Base-by-base conservation (phyloP, 768 basidiomycete genomes). In the Phlegmacium glaucopus region DNA sequence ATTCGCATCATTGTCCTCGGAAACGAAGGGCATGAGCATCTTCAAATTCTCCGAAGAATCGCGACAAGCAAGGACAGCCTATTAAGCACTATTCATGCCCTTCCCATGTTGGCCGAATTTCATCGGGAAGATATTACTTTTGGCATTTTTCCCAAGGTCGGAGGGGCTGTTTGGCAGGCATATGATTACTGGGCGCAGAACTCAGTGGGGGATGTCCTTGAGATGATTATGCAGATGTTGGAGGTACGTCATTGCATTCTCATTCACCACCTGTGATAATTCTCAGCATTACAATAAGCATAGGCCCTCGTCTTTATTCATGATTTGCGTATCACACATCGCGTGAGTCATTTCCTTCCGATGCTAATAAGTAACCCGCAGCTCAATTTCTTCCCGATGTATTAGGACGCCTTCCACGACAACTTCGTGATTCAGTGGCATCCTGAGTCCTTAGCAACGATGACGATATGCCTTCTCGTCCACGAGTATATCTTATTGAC, bases 401-500 rank as follows among this genome's bases (percentile, higher is more conserved):
- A n/a, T n/a, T n/a, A n/a, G n/a, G n/a, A n/a, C n/a, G n/a, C n/a
- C n/a, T n/a, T n/a, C n/a, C n/a, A n/a, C n/a, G n/a, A n/a, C n/a
- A n/a, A n/a, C n/a, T n/a, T n/a, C n/a, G n/a, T n/a, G n/a, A n/a
- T n/a, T n/a, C n/a, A n/a, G n/a, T n/a, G n/a, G n/a, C n/a, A n/a
- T n/a, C n/a, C n/a, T n/a, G n/a, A n/a, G n/a, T n/a, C 64, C 3
- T 27, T 67, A 36, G 18, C 8, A 4, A 39, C 29, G 7, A 48
- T 40, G 30, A 45, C 13, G 6, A 48, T 56, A 12, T 49, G 1
- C 38, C 29, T 15, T 47, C 48, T 13, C 54, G 57, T 22, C 64
- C 66, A 9, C 59, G 64, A 3, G 66, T 68, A 1, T 66, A 59
- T 39, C 47, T 69, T 10, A 64, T 59, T 18, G 65, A 67, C 54